Evolutionary conservation across 179 eudicot species (phyloP), one percentile per base, ranked within the genome.

Genomic region (Amaranthus tricolor): DNA sequence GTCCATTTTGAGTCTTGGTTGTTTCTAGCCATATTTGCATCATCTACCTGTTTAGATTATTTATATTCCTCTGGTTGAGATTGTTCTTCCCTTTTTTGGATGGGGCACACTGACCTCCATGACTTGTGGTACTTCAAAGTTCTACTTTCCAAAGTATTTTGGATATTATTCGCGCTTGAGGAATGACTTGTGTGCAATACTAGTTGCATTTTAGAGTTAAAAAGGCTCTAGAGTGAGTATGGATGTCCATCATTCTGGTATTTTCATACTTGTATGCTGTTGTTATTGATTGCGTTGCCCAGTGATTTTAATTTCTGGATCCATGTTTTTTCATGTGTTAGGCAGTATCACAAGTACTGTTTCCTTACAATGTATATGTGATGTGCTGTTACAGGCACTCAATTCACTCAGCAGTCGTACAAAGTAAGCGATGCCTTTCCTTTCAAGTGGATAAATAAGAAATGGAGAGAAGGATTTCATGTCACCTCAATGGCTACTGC

Each of bases 381-480:
- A 64, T 24, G 40, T 50, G 6, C 43, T 65, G 12, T 73, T 70
- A 1, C 40, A 88, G 92, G 92, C 47, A 87, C 90, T 65, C 88
- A 82, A 17, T 88, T 83, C 76, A 82, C 89, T 61, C 91, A 88
- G 62, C 91, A 88, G 74, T 88, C 91, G 4, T 88, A 88, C 74
- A 88, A 88, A 84, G 91, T 88, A 52, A 88, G 91, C 58, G 91
- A 88, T 44, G 87, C 89, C 12, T 88, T 88, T 74, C 91, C 91
- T 55, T 88, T 88, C 79, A 88, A 88, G 84, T 88, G 91, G 91
- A 88, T 88, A 73, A 88, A 86, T 73, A 88, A 88, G 84, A 88
- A 88, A 80, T 88, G 91, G 91, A 84, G 86, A 80, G 91, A 88
- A 83, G 91, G 91, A 65, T 87, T 87, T 49, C 88, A 87, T 76